phyloP scores from a whole-genome alignment of 768 basidiomycete species.

The Chalciporus pseudorubinellus region DNA sequence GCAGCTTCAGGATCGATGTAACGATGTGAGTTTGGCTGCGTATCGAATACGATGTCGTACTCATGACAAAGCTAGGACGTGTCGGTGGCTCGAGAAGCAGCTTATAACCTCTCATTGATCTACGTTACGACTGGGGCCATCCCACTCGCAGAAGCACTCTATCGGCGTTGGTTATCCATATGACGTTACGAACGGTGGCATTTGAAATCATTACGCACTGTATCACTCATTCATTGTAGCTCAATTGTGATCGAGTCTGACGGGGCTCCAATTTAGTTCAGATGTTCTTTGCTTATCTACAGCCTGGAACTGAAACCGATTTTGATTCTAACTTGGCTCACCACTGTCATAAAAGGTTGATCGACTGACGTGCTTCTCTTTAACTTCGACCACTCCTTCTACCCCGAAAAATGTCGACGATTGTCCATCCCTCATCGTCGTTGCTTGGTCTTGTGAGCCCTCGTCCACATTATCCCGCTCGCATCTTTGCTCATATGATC shows the following conservation, averaged over 20 bases:
- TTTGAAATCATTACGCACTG: not conserved
- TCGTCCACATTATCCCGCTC: no score
- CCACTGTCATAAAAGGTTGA: not conserved
- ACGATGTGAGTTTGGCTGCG: conserved; percentile 29
- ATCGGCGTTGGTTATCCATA: conserved; percentile 80
- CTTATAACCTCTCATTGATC: conserved; percentile 84
- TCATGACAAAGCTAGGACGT: conserved; percentile 37
- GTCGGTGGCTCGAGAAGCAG: conserved; percentile 70
- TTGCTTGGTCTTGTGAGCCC: conserved; percentile 11
- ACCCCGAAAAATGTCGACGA: conserved; percentile 9
- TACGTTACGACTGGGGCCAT: conserved; percentile 77
- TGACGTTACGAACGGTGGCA: conserved; percentile 28
- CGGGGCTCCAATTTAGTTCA: not conserved
- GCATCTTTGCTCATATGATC: not conserved
- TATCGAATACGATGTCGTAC: not conserved
- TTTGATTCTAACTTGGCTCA: conserved; percentile 9
- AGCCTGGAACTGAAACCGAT: not conserved
- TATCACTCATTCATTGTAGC: conserved; percentile 2
- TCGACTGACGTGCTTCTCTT: not conserved
- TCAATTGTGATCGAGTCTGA: conserved; percentile 2
- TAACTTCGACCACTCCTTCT: not conserved
- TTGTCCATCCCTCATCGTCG: conserved; percentile 10
- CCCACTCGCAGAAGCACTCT: conserved; percentile 65
- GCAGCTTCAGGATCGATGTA: conserved; percentile 44
- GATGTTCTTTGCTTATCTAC: not conserved